Evolutionary conservation across 139 green algal genomes (phyloP).

Genomic region (Micromonas commoda): DNA sequence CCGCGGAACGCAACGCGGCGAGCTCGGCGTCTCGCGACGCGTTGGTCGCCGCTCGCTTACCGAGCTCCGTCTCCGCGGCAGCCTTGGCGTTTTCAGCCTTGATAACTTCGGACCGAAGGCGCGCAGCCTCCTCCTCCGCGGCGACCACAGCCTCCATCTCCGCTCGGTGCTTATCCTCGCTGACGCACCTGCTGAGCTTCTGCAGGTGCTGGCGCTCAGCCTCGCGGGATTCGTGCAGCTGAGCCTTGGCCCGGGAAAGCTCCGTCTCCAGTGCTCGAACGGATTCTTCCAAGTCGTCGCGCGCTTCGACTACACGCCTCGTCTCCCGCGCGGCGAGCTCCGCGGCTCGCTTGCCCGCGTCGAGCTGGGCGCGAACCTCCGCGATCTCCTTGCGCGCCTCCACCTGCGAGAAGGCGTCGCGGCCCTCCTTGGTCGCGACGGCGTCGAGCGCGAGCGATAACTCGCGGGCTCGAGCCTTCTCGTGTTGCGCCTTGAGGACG

Average conservation of each 20-base stretch:
- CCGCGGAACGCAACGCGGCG: background rate
- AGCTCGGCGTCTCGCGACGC: background rate
- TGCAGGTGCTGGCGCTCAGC: background rate
- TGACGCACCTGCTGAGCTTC: background rate
- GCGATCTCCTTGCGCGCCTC: too few species aligned
- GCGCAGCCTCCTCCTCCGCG: conserved; percentile 14
- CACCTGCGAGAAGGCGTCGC: background rate
- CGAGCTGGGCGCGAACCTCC: conserved; percentile 15
- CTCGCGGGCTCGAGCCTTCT: background rate
- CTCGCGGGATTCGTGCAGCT: background rate
- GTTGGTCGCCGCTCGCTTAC: background rate
- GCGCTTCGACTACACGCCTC: background rate
- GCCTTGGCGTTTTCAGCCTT: background rate
- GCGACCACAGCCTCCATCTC: background rate
- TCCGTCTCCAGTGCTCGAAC: background rate
- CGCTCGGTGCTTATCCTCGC: background rate
- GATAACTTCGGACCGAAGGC: conserved; percentile 4
- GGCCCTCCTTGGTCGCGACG: too few species aligned
- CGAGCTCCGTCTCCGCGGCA: background rate
- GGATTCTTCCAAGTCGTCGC: background rate
- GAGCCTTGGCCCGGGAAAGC: background rate
- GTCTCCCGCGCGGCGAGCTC: conserved; percentile 48
- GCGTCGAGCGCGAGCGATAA: background rate
- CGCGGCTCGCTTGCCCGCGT: conserved; percentile 23
- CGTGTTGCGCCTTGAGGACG: background rate